phyloP scores from a whole-genome alignment of 2,329 filamentous ascomycete species.

The Pseudocercospora macadamiae region DNA sequence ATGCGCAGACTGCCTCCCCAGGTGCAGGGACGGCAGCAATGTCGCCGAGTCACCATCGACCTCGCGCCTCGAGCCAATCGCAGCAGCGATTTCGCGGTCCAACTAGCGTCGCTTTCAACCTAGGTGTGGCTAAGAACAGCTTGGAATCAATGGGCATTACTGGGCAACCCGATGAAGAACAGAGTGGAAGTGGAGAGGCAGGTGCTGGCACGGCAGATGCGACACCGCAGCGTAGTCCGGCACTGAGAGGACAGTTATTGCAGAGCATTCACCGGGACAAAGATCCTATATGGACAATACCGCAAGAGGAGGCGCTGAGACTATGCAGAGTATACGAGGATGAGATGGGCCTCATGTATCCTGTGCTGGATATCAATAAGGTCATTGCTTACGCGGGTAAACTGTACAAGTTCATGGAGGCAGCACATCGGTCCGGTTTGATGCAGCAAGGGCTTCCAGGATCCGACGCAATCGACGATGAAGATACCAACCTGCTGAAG shows the following conservation, averaged over 20 bases:
- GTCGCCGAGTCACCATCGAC: conserved; percentile 38
- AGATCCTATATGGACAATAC: conserved; percentile 80
- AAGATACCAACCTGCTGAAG: conserved; percentile 74
- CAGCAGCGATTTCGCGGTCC: conserved; percentile 76
- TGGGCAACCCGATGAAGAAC: conserved; percentile 66
- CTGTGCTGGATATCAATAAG: conserved; percentile 73
- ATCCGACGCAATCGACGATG: conserved; percentile 62
- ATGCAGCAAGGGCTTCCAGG: conserved; percentile 58
- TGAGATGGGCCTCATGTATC: conserved; percentile 91
- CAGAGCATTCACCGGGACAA: conserved; percentile 51
- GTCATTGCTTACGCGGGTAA: conserved; percentile 71
- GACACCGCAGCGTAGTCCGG: conserved; percentile 21
- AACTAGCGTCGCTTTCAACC: conserved; percentile 81
- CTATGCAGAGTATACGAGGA: conserved; percentile 82
- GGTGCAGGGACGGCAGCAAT: conserved; percentile 27
- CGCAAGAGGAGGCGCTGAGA: conserved; percentile 76
- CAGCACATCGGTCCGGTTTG: conserved; percentile 62
- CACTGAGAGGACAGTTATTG: conserved; percentile 26
- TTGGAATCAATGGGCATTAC: conserved; percentile 88
- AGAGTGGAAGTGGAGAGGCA: conserved; percentile 41
- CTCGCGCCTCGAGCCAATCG: conserved; percentile 41
- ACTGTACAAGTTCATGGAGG: conserved; percentile 74
- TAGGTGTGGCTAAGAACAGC: conserved; percentile 84
- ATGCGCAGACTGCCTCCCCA: conserved; percentile 26
- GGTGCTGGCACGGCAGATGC: conserved; percentile 26